Evolutionary conservation across 2,329 filamentous ascomycete genomes (phyloP).

Genomic region (Colletotrichum agaves): DNA sequence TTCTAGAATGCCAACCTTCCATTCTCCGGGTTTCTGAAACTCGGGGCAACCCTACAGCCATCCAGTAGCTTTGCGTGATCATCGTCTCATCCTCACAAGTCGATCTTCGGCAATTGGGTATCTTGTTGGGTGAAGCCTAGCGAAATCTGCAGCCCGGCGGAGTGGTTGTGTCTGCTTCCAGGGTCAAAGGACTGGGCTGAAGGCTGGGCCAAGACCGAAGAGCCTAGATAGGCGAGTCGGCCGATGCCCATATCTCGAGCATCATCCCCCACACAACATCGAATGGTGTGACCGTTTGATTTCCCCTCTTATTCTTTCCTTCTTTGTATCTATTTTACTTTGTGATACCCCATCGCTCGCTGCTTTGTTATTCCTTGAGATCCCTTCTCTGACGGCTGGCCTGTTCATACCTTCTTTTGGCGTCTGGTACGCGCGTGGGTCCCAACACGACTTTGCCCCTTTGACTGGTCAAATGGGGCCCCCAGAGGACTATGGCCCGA

Average conservation of each 20-base stretch:
- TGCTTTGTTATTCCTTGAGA: neutral
- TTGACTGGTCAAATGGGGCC: conserved; percentile 30
- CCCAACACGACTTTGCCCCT: neutral
- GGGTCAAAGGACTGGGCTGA: neutral
- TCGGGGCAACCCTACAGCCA: neutral
- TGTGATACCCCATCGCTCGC: conserved; percentile 4
- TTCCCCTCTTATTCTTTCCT: neutral
- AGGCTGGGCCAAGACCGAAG: neutral
- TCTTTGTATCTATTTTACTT: conserved; percentile 14
- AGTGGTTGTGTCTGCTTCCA: neutral
- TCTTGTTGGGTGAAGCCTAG: neutral
- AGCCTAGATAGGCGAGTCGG: neutral
- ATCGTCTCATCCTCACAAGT: conserved; percentile 28
- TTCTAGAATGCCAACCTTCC: conserved; percentile 19
- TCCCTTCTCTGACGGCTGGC: conserved; percentile 16
- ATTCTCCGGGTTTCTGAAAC: conserved; percentile 12
- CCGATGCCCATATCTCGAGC: conserved; percentile 21
- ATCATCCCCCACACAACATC: conserved; percentile 12
- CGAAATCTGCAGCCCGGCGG: neutral
- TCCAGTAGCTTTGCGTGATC: conserved; percentile 17
- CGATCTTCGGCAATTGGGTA: conserved; percentile 13
- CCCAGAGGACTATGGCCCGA: conserved; percentile 32
- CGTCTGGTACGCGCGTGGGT: conserved; percentile 2
- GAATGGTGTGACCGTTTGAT: neutral
- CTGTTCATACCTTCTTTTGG: conserved; percentile 12